Conservation (phyloP, 2,329 filamentous ascomycete genomes). For the Ilyonectria robusta region DNA sequence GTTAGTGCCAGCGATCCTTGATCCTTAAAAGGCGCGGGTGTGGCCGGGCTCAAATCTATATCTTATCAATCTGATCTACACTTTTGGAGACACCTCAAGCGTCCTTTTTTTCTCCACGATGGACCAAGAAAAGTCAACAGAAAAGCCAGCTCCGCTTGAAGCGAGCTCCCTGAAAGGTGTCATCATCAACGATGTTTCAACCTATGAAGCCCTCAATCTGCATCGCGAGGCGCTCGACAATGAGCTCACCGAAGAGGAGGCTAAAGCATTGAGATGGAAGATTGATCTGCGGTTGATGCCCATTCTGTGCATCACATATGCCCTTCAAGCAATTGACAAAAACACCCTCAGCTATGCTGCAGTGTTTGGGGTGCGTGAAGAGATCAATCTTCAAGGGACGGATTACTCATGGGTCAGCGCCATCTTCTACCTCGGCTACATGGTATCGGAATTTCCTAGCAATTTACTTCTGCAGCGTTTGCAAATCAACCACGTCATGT, state of each 20-base stretch:
- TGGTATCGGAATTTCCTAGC: constrained; percentile 52
- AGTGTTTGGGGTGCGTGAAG: constrained; percentile 56
- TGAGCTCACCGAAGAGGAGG: not conserved
- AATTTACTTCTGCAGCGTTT: constrained; percentile 43
- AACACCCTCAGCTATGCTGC: constrained; percentile 52
- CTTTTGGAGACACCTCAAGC: not conserved
- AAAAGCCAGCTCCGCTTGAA: not conserved
- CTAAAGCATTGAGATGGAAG: constrained; percentile 11
- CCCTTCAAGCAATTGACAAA: constrained; percentile 36
- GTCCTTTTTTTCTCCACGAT: not conserved
- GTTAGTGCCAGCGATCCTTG: not conserved
- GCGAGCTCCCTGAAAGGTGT: not conserved
- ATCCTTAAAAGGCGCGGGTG: not conserved
- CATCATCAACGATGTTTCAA: not conserved
- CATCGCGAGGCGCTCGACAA: not conserved
- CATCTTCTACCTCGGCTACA: constrained; percentile 58
- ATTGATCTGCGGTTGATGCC: constrained; percentile 41
- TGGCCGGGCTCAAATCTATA: not conserved
- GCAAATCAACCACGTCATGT: constrained; percentile 32
- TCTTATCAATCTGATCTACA: not conserved
- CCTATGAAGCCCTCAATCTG: not conserved
- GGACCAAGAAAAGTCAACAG: not conserved
- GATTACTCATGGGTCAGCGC: constrained; percentile 58
- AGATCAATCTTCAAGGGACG: constrained; percentile 51
- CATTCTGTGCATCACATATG: constrained; percentile 40